A percentile compares a stretch with the other conserved stretches of the same genome.
Evolutionary conservation across 2,329 filamentous ascomycete genomes (phyloP).

Genomic region (Trichoderma guizhouense): DNA sequence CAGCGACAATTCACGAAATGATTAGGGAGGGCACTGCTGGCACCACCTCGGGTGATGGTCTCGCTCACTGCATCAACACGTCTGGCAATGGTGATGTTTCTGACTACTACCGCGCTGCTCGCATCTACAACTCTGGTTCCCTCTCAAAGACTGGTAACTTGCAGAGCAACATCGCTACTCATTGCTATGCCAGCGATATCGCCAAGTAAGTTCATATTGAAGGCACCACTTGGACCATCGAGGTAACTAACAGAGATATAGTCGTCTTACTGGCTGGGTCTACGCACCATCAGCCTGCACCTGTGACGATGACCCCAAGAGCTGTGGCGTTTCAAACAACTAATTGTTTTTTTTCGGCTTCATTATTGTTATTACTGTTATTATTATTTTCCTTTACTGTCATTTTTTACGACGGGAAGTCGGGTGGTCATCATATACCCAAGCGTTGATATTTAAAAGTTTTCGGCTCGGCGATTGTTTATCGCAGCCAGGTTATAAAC

Average conservation of each 20-base stretch:
- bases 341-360: not conserved
- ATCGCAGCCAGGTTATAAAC: not conserved
- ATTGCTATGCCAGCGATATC: conserved; percentile 24
- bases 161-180: conserved; percentile 21
- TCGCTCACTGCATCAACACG: conserved; percentile 26
- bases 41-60: conserved; percentile 40
- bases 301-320: conserved; percentile 22
- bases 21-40: conserved; percentile 42
- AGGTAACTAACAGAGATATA: conserved; percentile 4
- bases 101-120: conserved; percentile 23
- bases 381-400: not conserved
- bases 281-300: conserved; percentile 22
- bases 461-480: not conserved
- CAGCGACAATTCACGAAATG: conserved; percentile 30
- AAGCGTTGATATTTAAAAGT: not conserved
- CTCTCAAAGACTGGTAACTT: conserved; percentile 22
- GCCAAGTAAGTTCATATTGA: conserved; percentile 18
- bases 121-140: conserved; percentile 26
- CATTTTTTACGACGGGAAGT: not conserved
- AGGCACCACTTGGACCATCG: not conserved
- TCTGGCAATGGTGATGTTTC: conserved; percentile 12
- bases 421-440: not conserved
- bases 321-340: not conserved
- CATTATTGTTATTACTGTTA: not conserved
- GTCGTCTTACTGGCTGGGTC: conserved; percentile 26